Evolutionary conservation across 2,329 filamentous ascomycete species (phyloP), one percentile per base, ranked within the genome.

Genomic region (Paraconiothyrium sp.): DNA sequence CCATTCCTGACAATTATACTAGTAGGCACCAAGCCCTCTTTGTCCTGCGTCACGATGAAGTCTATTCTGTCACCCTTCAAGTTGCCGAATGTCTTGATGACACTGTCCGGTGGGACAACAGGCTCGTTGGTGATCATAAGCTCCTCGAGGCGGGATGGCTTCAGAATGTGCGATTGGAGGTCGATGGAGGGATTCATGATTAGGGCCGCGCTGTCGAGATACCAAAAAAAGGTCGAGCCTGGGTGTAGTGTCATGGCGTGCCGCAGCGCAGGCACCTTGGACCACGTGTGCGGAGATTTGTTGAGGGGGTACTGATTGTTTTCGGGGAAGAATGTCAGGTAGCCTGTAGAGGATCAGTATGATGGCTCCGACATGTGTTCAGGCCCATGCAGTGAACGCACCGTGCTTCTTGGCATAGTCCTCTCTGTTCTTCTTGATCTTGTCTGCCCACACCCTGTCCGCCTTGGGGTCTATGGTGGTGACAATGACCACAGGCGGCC

Each of bases 31-130:
- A 99, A 76, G 6, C 94, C 94, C 39, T 92, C 90, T 51, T 86
- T 87, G 75, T 99, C 95, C 79, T 97, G 93, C 7, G 92, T 91
- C 41, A 97, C 78, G 43, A 97, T 86, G 14, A 98, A 84, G 67
- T 97, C 92, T 46, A 97, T 89, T 59, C 93, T 87, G 48, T 91
- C 84, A 39, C 89, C 90, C 64, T 88, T 89, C n/a, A 97, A 83
- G 74, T 97, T 90, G 16, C 86, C 83, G 76, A 97, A 97, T 0
- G 96, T 98, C 83, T 92, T 94, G 81, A 99, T 98, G 71, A 99
- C 94, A 80, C 93, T 97, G 80, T 97, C 93, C 0, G 96, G 95
- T 2, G 94, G 95, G 9, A 98, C 94, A 54, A 99, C 89, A 6
- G 95, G 88, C 57, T 89, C 85, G 77, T 97, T 92, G 76, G 89